Evolutionary conservation across 768 basidiomycete genomes (phyloP), one percentile per base, ranked within the genome.

Genomic region (Mycena metata): DNA sequence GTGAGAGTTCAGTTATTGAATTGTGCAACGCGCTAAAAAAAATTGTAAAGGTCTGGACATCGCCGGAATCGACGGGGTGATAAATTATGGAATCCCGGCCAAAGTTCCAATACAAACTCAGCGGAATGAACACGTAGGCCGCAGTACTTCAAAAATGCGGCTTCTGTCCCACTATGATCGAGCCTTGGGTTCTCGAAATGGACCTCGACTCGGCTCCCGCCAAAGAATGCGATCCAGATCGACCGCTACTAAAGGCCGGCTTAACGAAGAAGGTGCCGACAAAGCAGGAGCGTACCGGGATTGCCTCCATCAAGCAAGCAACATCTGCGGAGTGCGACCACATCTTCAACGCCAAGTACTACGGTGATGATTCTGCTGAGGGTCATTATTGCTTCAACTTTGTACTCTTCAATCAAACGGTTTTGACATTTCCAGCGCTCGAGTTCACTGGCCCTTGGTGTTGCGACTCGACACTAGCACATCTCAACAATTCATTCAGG

Each of bases 171-270:
- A 19, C 23, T 0, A 69, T 69, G 68, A n/a, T 60, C 6, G 68
- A 69, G 43, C 64, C 64, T 0, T 65, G 64, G 64, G 67, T 58
- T 0, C 12, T 16, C 21, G 52, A 42, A n/a, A 26, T 60, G 17
- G 47, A 56, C 23, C 19, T 19, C 4, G 24, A 26, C 41, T 0
- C 4, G 10, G 17, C 33, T 2, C 21, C 9, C 4, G 16, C 30
- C 0, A 52, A 63, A 15, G 9, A 33, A 2, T 4, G n/a, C n/a
- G 51, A 49, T 45, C 43, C 60, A 0, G 55, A 68, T 42, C 36
- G 55, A 15, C 55, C 67, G 1, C 17, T 68, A 13, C 30, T 26
- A 4, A 24, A 41, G n/a, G 46, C 5, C 0, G 67, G 19, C 10
- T 36, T 60, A 1, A 46, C 47, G 8, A 60, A 57, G 52, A 61